A percentile compares a stretch with the other conserved stretches of the same genome.
phyloP scores from a whole-genome alignment of 495 filamentous ascomycete species.

The Penicillium mononematosum region DNA sequence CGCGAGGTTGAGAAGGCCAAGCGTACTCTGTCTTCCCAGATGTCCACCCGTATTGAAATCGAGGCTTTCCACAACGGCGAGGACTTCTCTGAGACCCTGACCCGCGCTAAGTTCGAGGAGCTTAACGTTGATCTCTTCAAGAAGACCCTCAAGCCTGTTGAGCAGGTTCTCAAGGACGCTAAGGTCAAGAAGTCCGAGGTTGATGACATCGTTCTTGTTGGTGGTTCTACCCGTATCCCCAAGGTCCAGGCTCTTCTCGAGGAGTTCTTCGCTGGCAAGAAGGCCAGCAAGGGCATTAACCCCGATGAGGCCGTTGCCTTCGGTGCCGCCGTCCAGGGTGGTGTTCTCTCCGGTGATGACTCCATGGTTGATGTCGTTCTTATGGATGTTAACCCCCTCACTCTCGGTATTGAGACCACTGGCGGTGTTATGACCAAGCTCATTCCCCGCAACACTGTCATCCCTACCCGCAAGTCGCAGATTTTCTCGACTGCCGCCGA shows the following conservation, averaged over 20 bases:
- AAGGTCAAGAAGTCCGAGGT: conserved; percentile 86
- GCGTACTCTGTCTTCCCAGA: conserved; percentile 97
- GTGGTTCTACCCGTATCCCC: conserved; percentile 94
- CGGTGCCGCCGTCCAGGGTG: conserved; percentile 95
- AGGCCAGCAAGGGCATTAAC: conserved; percentile 97
- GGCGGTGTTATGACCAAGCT: conserved; percentile 98
- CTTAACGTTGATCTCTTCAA: conserved; percentile 98
- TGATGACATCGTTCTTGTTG: conserved; percentile 86
- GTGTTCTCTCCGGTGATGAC: conserved; percentile 86
- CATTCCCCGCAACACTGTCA: conserved; percentile 91
- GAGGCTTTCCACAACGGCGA: conserved; percentile 96
- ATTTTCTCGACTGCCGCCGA: conserved; percentile 98
- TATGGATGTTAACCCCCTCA: conserved; percentile 97
- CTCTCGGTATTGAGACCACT: conserved; percentile 97
- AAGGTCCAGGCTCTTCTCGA: conserved; percentile 94
- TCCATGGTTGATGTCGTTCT: conserved; percentile 77
- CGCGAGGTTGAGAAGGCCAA: conserved; percentile 99
- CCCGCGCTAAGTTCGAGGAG: conserved; percentile 99
- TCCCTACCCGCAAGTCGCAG: conserved; percentile 95
- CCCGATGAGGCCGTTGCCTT: conserved; percentile 98
- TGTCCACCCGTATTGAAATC: conserved; percentile 97
- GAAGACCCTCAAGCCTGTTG: conserved; percentile 97
- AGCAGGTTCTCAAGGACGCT: conserved; percentile 92
- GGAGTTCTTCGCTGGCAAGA: conserved; percentile 93
- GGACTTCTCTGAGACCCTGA: conserved; percentile 98